Evolutionary conservation across 2,329 filamentous ascomycete genomes (phyloP).

Genomic region (Orbilia javanica): DNA sequence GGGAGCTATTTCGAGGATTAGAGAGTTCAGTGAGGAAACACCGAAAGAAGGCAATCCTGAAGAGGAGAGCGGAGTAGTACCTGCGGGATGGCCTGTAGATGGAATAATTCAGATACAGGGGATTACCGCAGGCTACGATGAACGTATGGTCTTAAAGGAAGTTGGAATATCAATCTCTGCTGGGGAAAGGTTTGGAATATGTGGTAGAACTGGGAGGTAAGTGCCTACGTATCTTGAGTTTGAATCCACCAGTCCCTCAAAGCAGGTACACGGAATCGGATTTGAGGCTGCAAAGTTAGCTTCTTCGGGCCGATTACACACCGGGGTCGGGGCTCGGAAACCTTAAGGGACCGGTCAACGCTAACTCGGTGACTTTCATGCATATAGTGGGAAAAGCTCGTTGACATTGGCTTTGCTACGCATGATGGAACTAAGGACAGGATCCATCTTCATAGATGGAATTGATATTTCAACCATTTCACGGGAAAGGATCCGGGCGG

Average conservation of each 20-base stretch:
- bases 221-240: no score
- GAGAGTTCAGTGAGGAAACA: conserved; percentile 62
- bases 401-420: conserved; percentile 69
- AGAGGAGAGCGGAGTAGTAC: conserved; percentile 55
- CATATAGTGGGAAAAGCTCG: conserved; percentile 69
- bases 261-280: no score
- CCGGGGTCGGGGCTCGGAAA: background rate
- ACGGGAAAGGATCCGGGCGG: conserved; percentile 67
- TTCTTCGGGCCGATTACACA: no score
- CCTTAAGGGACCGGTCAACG: no score
- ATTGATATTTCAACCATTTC: conserved; percentile 67
- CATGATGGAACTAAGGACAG: conserved; percentile 67
- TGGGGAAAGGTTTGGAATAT: conserved; percentile 70
- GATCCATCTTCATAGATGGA: conserved; percentile 68
- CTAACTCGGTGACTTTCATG: no score
- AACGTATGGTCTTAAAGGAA: conserved; percentile 61
- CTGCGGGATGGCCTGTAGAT: conserved; percentile 63
- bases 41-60: conserved; percentile 62
- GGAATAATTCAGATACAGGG: conserved; percentile 64
- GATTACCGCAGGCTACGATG: conserved; percentile 62
- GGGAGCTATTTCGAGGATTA: conserved; percentile 64
- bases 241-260: no score
- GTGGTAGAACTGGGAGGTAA: conserved; percentile 70
- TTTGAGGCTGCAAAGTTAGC: no score
- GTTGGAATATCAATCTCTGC: conserved; percentile 63